These are phyloP conservation scores for Caloboletus inedulis DNA, from an alignment of 1,284 basidiomycete species.

Conservation along the genomic window DNA sequence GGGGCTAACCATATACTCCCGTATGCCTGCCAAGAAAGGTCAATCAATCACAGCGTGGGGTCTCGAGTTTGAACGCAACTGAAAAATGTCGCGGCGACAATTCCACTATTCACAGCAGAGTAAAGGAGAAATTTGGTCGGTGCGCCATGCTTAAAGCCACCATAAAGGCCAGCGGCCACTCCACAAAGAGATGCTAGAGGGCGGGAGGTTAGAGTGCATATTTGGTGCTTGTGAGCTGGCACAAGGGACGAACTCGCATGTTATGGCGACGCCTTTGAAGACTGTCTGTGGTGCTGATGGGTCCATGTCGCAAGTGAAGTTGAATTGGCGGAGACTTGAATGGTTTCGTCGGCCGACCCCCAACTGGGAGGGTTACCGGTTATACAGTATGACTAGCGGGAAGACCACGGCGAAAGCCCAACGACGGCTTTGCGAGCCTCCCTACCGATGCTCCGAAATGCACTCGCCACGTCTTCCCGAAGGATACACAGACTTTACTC, in stretches of 20 bases:
- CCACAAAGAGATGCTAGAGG: constrained; percentile 45
- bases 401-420: neutral
- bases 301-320: constrained; percentile 21
- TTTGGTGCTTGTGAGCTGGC: constrained; percentile 2
- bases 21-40: constrained; percentile 45
- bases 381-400: too few species aligned
- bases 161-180: constrained; percentile 54
- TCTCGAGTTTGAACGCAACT: constrained; percentile 42
- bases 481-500: constrained; percentile 15
- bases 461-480: constrained; percentile 5
- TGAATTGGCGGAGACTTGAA: neutral
- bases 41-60: neutral
- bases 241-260: constrained; percentile 71
- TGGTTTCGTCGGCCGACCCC: constrained; percentile 5
- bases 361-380: neutral
- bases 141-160: constrained; percentile 43
- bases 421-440: neutral
- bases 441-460: constrained; percentile 10
- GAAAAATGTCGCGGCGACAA: constrained; percentile 69
- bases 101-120: constrained; percentile 61
- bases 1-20: constrained; percentile 65
- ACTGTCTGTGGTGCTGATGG: constrained; percentile 47
- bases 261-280: constrained; percentile 52
- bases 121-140: constrained; percentile 35
- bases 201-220: constrained; percentile 13